Base-by-base conservation (phyloP, 768 basidiomycete genomes). In the Amanita jacksonii region DNA sequence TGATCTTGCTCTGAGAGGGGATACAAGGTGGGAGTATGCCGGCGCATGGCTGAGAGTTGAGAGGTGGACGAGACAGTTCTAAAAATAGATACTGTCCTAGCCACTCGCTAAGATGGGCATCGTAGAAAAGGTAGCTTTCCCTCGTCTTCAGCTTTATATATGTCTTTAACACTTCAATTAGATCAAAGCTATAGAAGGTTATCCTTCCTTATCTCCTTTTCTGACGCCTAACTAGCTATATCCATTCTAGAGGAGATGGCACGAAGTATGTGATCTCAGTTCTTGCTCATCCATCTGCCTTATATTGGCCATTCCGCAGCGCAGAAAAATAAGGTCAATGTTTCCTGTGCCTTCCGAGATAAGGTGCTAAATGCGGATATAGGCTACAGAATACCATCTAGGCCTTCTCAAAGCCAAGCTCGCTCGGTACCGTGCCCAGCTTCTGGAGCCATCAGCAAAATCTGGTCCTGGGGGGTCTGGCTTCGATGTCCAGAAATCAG, bases 161-260 rank as follows among this genome's bases (percentile, higher is more conserved):
- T 24, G 45, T 43, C 6, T 44, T 53, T 9, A n/a, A 49, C 27
- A 22, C 22, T 22, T 33, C 28, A 25, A 16, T 10, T 44, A 93
- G 90, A 94, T 96, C 54, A 93, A 91, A 62, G 90, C 87, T 62
- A 94, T 94, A 50, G 89, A 97, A 76, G 87, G 89, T 89, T 60
- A 65, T 85, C 7, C 27, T 40, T 18, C 18, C 35, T 45, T 13
- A 30, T 39, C 15, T 25, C 8, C 8, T 18, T 18, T 18, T 33
- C 19, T 20, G 18, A 23, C n/a, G 16, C 8, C 23, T 43, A 3
- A 30, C 12, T 15, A 10, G 12, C 41, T 19, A 23, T n/a, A 31
- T 22, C 25, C 27, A 41, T 20, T 44, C 3, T 41, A 92, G 89
- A 91, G 79, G 93, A 97, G 77, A 96, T 98, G 93, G 83, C 88